Base-by-base conservation (phyloP, 352 stramenopile genomes). In the Pythium vanterpoolii region DNA sequence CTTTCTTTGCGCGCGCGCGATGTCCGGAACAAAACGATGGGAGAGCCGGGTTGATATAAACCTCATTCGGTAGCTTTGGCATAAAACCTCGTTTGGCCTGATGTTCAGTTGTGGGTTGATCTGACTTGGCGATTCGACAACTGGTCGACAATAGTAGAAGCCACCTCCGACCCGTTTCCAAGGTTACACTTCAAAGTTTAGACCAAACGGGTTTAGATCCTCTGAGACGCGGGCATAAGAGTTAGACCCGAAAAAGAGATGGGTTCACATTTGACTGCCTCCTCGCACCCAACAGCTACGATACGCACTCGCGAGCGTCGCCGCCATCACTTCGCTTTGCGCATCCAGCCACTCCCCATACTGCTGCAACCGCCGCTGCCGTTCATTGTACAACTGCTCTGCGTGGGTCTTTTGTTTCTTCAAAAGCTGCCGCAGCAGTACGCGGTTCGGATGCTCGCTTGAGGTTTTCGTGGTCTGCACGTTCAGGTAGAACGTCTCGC, bases 401-500 rank as follows among this genome's bases (percentile, higher is more conserved):
- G 73, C 73, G 7, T 58, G 56, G 11, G 45, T 14, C 2, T 45
- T 39, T 30, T 82, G 73, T 23, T 73, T 82, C 11, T 52, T 66
- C 1, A 69, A 10, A 9, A 82, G 51, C 24, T 73, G 68, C 19
- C 55, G 53, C n/a, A 74, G 61, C 3, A 82, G 57, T 3, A 48
- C 21, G 16, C 56, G 60, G 57, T 77, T 77, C 14, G 73, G 73
- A 24, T 82, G 73, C 46, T 82, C 64, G 36, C 62, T 69, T 4
- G 36, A 51, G 11, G 56, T 63, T 42, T 72, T 74, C 6, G 56
- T 46, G 31, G 68, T 77, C 45, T 77, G 71, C 16, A 67, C 62
- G 36, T 78, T 78, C 3, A 82, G 53, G 30, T 71, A 82, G 45
- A 71, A 82, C 31, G 66, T 65, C 58, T 74, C 66, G 21, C 73